Evolutionary conservation across 139 green algal genomes (phyloP).

Genomic region (Chlamydomonas sp.): DNA sequence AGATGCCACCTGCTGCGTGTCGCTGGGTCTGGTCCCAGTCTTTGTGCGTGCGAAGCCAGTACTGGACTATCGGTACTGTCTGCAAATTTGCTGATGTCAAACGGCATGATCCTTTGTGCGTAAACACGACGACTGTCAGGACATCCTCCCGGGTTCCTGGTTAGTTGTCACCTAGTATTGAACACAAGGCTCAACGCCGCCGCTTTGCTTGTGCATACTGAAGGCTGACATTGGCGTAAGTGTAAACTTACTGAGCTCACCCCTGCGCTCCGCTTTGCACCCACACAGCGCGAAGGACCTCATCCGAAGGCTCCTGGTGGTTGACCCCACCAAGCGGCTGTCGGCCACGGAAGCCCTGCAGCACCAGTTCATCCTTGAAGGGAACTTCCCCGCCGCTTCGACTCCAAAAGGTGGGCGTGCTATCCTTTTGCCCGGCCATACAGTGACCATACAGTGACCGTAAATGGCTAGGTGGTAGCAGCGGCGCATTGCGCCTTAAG

Average conservation of each 20-base stretch:
- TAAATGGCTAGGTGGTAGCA: too few relatives aligned
- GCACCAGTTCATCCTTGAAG: conserved; percentile 75
- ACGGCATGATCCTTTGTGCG: too few relatives aligned
- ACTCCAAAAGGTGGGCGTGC: conserved; percentile 10
- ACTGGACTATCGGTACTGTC: not conserved
- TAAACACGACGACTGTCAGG: too few relatives aligned
- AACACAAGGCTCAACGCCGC: not conserved
- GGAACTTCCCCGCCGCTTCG: conserved; percentile 21
- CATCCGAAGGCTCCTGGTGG: conserved; percentile 71
- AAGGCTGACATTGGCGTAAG: not conserved
- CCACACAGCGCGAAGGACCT: conserved; percentile 76
- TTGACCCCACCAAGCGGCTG: conserved; percentile 71
- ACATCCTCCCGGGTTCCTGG: too few relatives aligned
- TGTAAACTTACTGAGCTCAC: not conserved
- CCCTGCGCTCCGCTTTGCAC: not conserved
- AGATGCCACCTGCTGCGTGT: not conserved
- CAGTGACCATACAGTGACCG: too few relatives aligned
- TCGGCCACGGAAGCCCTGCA: conserved; percentile 74
- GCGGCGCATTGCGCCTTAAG: too few relatives aligned
- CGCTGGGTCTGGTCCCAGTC: not conserved
- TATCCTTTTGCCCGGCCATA: too few relatives aligned
- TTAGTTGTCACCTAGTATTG: not conserved
- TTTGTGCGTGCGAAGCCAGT: too few relatives aligned
- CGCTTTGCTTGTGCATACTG: not conserved
- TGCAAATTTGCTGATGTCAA: not conserved